Evolutionary conservation across 2,329 filamentous ascomycete genomes (phyloP).

Genomic region (Aspergillus amoenus): DNA sequence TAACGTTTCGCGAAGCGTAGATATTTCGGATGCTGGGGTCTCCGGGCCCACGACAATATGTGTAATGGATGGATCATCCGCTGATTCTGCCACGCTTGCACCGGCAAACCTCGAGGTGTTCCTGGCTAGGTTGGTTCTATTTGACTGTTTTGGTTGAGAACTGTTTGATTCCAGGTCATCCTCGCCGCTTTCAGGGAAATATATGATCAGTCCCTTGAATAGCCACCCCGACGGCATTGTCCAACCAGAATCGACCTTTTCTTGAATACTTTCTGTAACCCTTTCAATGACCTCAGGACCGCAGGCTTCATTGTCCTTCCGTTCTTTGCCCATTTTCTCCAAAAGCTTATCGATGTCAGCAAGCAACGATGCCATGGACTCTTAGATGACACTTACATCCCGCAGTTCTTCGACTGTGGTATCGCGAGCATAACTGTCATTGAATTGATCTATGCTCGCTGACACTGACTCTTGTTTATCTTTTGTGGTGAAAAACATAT

Average conservation of each 20-base stretch:
- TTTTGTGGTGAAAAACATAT: conserved; percentile 70
- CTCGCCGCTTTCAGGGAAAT: conserved; percentile 36
- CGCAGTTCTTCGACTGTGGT: conserved; percentile 63
- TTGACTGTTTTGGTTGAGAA: background rate
- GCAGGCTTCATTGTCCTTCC: conserved; percentile 40
- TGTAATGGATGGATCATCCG: conserved; percentile 60
- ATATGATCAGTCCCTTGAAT: conserved; percentile 49
- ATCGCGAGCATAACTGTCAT: conserved; percentile 80
- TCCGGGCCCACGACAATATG: conserved; percentile 67
- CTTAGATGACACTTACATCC: conserved; percentile 28
- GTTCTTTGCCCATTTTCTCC: conserved; percentile 36
- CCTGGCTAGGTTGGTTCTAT: conserved; percentile 46
- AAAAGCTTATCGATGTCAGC: conserved; percentile 34
- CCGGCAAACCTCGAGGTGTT: conserved; percentile 69
- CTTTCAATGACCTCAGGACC: conserved; percentile 52
- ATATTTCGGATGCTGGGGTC: conserved; percentile 45
- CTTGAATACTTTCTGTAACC: conserved; percentile 57
- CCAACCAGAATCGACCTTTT: conserved; percentile 35
- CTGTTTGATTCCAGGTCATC: background rate
- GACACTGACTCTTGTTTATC: conserved; percentile 55
- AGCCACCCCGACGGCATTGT: conserved; percentile 45
- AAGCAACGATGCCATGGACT: background rate
- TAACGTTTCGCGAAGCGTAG: conserved; percentile 30
- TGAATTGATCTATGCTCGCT: conserved; percentile 69
- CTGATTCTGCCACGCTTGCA: conserved; percentile 55